Conservation (phyloP, 441 rosid species). For the Brassica hybrid region DNA sequence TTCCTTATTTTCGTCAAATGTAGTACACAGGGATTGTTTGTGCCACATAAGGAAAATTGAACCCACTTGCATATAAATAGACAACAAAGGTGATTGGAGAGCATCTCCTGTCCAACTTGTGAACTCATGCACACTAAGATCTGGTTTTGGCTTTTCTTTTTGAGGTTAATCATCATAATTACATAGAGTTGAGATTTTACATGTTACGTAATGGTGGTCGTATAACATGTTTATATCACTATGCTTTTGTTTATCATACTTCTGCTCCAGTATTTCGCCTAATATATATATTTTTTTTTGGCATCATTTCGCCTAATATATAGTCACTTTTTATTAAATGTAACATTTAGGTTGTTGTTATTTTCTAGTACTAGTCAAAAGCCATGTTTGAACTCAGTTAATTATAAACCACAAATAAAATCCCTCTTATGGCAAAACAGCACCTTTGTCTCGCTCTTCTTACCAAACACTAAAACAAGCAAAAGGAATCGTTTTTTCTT, state of each 20-base stretch:
- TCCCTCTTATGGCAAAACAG: constrained; percentile 38
- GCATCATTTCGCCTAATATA: neutral
- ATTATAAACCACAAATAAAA: constrained; percentile 28
- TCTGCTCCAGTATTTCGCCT: neutral
- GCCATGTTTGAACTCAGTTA: neutral
- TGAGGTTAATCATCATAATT: neutral
- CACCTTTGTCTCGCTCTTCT: constrained; percentile 32
- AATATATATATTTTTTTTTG: too few species aligned
- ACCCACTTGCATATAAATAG: constrained; percentile 35
- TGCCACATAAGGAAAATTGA: constrained; percentile 30
- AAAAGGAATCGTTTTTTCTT: constrained; percentile 37
- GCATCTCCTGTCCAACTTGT: constrained; percentile 35
- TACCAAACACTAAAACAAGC: constrained; percentile 35
- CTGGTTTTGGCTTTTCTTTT: neutral
- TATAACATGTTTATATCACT: neutral
- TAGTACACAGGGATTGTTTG: constrained; percentile 33
- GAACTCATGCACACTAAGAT: constrained; percentile 9
- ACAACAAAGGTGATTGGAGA: constrained; percentile 20
- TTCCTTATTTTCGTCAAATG: constrained; percentile 34
- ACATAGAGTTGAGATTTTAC: neutral
- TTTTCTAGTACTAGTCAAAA: neutral
- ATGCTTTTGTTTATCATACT: neutral
- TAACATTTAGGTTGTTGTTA: neutral
- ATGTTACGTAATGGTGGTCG: neutral
- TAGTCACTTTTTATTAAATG: neutral